Conservation (phyloP, 202 grass and related monocot species). For the Brachypodium distachyon region DNA sequence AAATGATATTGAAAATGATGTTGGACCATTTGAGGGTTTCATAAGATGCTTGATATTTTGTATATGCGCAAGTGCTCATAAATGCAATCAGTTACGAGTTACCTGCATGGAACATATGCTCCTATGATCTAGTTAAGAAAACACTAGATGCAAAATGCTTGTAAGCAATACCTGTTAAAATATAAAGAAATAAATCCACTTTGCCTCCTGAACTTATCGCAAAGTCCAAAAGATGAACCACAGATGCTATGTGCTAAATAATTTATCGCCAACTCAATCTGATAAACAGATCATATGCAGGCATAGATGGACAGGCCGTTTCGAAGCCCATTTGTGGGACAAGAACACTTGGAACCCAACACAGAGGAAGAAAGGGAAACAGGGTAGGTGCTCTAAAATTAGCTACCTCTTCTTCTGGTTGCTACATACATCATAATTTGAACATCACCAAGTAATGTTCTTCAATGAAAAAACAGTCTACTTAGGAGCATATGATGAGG, state of each 20-base stretch:
- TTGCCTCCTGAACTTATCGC: too few species aligned
- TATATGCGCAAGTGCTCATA: not conserved
- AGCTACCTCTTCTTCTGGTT: not conserved
- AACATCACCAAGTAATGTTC: not conserved
- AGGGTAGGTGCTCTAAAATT: not conserved
- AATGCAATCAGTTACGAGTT: not conserved
- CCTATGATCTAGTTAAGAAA: not conserved
- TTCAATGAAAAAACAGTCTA: conserved; percentile 9
- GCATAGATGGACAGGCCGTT: conserved; percentile 27
- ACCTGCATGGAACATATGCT: not conserved
- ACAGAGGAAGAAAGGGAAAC: conserved; percentile 37
- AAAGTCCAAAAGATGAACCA: too few species aligned
- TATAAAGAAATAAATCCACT: too few species aligned
- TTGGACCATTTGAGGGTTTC: not conserved
- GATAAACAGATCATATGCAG: not conserved
- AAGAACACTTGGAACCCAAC: conserved; percentile 32
- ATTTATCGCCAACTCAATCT: not conserved
- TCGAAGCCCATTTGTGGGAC: conserved; percentile 32
- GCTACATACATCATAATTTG: not conserved
- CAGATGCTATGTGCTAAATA: too few species aligned
- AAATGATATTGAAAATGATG: not conserved
- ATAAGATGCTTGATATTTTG: not conserved
- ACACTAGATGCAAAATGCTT: not conserved
- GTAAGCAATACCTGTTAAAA: not conserved
- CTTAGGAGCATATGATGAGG: conserved; percentile 31